These are phyloP conservation scores for Cladosporium colombiae DNA, from an alignment of 2,329 filamentous ascomycete genomes.

Conservation along the genomic window DNA sequence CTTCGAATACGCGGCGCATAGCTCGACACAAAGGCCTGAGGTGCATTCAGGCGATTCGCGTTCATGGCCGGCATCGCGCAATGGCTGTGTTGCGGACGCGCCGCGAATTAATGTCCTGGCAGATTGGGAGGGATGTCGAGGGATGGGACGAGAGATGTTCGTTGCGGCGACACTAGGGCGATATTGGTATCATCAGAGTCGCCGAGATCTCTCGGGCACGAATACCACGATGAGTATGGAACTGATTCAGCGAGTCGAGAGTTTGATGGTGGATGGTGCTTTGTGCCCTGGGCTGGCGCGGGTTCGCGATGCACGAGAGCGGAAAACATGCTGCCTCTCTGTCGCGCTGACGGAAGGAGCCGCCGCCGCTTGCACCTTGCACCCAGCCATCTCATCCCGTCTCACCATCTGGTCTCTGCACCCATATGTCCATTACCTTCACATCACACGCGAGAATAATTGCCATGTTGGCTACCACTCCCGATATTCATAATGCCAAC, in stretches of 20 bases:
- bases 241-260: not conserved
- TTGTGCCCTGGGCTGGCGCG: slow-evolving; percentile 10
- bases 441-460: not conserved
- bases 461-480: not conserved
- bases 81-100: slow-evolving; percentile 1
- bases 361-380: not conserved
- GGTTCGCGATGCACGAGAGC: not conserved
- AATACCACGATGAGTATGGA: not conserved
- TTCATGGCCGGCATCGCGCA: slow-evolving; percentile 24
- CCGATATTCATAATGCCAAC: not conserved
- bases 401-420: not conserved
- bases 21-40: slow-evolving; percentile 86
- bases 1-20: slow-evolving; percentile 88
- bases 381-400: not conserved
- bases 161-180: slow-evolving; percentile 15
- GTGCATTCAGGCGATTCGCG: slow-evolving; percentile 52
- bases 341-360: slow-evolving; percentile 2
- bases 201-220: slow-evolving; percentile 21
- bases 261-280: not conserved
- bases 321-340: slow-evolving; percentile 3
- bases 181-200: slow-evolving; percentile 30
- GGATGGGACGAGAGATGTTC: not conserved
- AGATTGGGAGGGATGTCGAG: slow-evolving; percentile 3
- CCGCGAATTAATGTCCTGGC: slow-evolving; percentile 3
- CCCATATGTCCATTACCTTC: not conserved